Evolutionary conservation across 495 filamentous ascomycete genomes (phyloP), one percentile per base, ranked within the genome.

Genomic region (Aspergillus leporis): DNA sequence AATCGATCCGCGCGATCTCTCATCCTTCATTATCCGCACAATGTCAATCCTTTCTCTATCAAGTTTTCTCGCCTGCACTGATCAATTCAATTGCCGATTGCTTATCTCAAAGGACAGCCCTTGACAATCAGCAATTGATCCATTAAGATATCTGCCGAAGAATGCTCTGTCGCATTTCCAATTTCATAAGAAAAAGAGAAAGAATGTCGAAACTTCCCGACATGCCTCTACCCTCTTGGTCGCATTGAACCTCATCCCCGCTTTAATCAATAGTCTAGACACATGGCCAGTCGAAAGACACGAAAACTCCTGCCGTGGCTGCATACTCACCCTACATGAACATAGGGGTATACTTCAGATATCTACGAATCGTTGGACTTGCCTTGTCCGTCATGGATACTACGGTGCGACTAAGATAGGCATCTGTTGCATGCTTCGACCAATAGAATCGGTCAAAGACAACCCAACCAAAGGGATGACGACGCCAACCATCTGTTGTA

Each of bases 261-360:
- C 43, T 47, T 47, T 47, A 23, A 47, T 47, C 16, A 30, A 22
- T 36, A 32, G 18, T 23, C 4, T 38, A 23, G 38, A 23, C 51
- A 53, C 19, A 53, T 53, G 34, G 51, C 38, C 51, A 40, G 51
- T 53, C 31, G 32, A 25, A 53, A 23, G 18, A 40, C 34, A 40
- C 1, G 32, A 53, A 22, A 31, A 51, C 14, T 53, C n/a, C 50
- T 52, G 50, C 34, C 43, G 43, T 47, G 43, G 43, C 19, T 47
- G 19, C 43, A 23, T 40, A 41, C 38, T 23, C 31, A 25, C 32
- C 18, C 22, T 40, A 25, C 19, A 53, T 53, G 41, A 52, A n/a
- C 22, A 30, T 43, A 41, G 21, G 34, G 51, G 40, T 36, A 54
- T 41, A 9, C 25, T 36, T 41, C 13, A 14, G 43, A 47, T 47